Evolutionary conservation across 441 rosid genomes (phyloP).

Genomic region (Dalechampia spathulata): DNA sequence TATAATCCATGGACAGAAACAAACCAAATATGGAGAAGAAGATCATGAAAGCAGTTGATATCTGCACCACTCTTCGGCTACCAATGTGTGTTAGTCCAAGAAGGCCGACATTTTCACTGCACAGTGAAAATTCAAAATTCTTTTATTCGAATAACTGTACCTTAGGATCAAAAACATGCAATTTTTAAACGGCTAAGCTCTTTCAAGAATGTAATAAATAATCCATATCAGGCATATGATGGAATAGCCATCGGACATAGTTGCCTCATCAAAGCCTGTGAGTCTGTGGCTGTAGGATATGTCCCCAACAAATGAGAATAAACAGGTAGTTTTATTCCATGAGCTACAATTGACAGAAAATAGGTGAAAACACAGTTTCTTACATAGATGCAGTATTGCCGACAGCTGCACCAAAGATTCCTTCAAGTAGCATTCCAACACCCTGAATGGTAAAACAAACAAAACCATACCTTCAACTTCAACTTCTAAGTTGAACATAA

Average conservation of each 20-base stretch:
- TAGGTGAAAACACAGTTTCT: slow-evolving; percentile 17
- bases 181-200: too few relatives aligned
- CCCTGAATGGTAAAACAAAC: slow-evolving; percentile 42
- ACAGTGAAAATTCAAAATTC: slow-evolving; percentile 10
- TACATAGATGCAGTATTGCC: slow-evolving; percentile 95
- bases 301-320: too few relatives aligned
- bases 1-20: slow-evolving; percentile 14
- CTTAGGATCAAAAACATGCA: too few relatives aligned
- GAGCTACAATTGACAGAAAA: not conserved
- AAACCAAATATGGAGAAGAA: slow-evolving; percentile 94
- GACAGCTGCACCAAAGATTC: slow-evolving; percentile 73
- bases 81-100: slow-evolving; percentile 86
- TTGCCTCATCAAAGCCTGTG: too few relatives aligned
- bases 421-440: slow-evolving; percentile 68
- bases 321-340: too few relatives aligned
- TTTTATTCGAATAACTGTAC: too few relatives aligned
- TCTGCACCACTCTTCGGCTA: slow-evolving; percentile 90
- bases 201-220: too few relatives aligned
- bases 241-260: too few relatives aligned
- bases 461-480: not conserved
- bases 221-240: too few relatives aligned
- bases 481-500: not conserved
- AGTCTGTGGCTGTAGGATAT: too few relatives aligned
- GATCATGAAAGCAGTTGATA: slow-evolving; percentile 91
- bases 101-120: slow-evolving; percentile 97